Percentiles rank a stretch among this genome's conserved stretches.
Evolutionary conservation across 2,329 filamentous ascomycete genomes (phyloP).

Genomic region (Ceratocystis diversiconidia): DNA sequence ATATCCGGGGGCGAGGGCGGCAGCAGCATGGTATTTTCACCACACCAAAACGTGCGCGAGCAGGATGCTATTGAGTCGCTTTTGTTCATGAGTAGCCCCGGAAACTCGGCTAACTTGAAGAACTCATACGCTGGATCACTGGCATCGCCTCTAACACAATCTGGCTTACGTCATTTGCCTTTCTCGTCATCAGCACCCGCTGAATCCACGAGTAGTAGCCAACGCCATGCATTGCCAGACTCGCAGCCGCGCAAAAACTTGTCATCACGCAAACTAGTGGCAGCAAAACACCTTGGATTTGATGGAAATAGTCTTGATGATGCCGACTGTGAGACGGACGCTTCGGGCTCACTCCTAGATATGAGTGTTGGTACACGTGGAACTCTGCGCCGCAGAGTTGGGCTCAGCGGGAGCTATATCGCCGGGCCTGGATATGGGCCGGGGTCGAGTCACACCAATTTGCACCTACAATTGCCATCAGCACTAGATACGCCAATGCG

Average conservation of each 20-base stretch:
- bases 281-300: constrained; percentile 34
- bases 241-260: constrained; percentile 38
- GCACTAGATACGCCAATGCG: constrained; percentile 31
- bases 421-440: background rate
- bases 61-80: constrained; percentile 71
- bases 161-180: constrained; percentile 19
- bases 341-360: constrained; percentile 21
- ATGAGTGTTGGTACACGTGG: background rate
- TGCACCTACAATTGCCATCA: constrained; percentile 34
- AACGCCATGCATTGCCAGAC: constrained; percentile 31
- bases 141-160: constrained; percentile 23
- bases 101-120: constrained; percentile 51
- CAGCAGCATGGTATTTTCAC: constrained; percentile 43
- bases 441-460: constrained; percentile 26
- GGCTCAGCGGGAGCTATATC: constrained; percentile 20
- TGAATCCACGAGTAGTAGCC: constrained; percentile 19
- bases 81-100: constrained; percentile 68
- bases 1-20: constrained; percentile 29
- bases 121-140: constrained; percentile 35
- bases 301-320: constrained; percentile 25
- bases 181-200: constrained; percentile 1
- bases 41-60: constrained; percentile 55
- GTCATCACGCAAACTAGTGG: constrained; percentile 33
- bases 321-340: constrained; percentile 27
- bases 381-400: constrained; percentile 13